A percentile compares a stretch with the other conserved stretches of the same genome.
phyloP scores from a whole-genome alignment of 148 eudicot genomes.

The Camellia lanceoleosa region DNA sequence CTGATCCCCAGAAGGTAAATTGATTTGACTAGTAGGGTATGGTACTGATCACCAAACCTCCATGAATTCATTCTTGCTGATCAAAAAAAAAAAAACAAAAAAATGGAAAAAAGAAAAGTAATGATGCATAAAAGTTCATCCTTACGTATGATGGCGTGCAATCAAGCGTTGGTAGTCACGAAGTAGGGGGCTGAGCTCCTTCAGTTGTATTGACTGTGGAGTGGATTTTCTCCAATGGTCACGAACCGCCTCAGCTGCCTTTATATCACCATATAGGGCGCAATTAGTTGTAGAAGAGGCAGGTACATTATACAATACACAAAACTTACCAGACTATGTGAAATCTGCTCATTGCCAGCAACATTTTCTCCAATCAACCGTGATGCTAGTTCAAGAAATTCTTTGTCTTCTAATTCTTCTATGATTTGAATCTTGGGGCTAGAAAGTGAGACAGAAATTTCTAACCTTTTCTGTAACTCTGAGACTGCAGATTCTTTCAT shows the following conservation, averaged over 20 bases:
- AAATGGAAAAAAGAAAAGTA: neutral
- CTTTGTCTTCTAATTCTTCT: slow-evolving; percentile 68
- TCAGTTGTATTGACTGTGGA: slow-evolving; percentile 50
- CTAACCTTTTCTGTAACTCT: slow-evolving; percentile 57
- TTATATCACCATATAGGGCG: slow-evolving; percentile 14
- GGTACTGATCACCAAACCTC: neutral
- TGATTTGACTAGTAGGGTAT: neutral
- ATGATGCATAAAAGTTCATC: neutral
- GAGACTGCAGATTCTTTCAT: slow-evolving; percentile 53
- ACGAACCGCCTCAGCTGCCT: slow-evolving; percentile 81
- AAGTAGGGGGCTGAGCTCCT: slow-evolving; percentile 82
- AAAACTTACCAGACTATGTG: slow-evolving; percentile 35
- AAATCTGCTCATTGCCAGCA: slow-evolving; percentile 34
- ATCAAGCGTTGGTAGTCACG: slow-evolving; percentile 89
- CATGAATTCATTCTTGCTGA: neutral
- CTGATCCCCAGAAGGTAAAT: neutral
- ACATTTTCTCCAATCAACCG: slow-evolving; percentile 32
- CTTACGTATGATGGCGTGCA: slow-evolving; percentile 61
- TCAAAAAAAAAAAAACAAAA: neutral
- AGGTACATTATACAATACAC: neutral
- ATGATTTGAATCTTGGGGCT: slow-evolving; percentile 38
- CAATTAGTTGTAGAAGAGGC: slow-evolving; percentile 10
- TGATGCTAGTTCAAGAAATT: slow-evolving; percentile 62
- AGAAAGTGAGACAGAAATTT: slow-evolving; percentile 46
- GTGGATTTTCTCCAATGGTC: slow-evolving; percentile 67